phyloP scores from a whole-genome alignment of 1,139 yeast species.

The Debaryomyces coudertii region DNA sequence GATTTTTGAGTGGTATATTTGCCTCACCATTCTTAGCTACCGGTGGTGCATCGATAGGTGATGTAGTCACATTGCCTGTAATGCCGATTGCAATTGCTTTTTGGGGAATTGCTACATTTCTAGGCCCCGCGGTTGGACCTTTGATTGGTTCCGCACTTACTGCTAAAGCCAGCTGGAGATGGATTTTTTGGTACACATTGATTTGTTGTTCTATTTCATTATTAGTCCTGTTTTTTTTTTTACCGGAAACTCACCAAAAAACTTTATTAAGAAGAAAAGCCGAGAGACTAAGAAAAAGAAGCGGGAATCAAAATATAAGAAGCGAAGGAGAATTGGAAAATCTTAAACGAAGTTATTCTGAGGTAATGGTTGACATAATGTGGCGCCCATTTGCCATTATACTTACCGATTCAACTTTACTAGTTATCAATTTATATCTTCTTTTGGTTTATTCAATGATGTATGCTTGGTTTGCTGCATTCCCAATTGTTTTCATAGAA shows the following conservation, averaged over 20 bases:
- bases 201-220: slow-evolving; percentile 40
- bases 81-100: slow-evolving; percentile 31
- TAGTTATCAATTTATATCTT: slow-evolving; percentile 34
- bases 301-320: slow-evolving; percentile 45
- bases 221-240: slow-evolving; percentile 32
- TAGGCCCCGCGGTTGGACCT: slow-evolving; percentile 41
- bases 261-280: slow-evolving; percentile 53
- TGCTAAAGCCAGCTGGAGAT: slow-evolving; percentile 41
- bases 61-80: slow-evolving; percentile 27
- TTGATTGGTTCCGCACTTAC: slow-evolving; percentile 33
- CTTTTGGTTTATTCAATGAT: slow-evolving; percentile 34
- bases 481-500: slow-evolving; percentile 33
- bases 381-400: slow-evolving; percentile 38
- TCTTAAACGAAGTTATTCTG: slow-evolving; percentile 30
- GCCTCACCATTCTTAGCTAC: slow-evolving; percentile 42
- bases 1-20: slow-evolving; percentile 39
- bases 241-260: slow-evolving; percentile 56
- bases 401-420: slow-evolving; percentile 36
- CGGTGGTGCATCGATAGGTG: slow-evolving; percentile 42
- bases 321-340: slow-evolving; percentile 46
- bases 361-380: slow-evolving; percentile 26
- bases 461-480: slow-evolving; percentile 40
- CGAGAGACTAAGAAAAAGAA: slow-evolving; percentile 43
- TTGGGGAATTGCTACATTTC: slow-evolving; percentile 37
- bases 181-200: slow-evolving; percentile 48